Base-by-base conservation (phyloP, 192 early-diverging fungal species). In the Backusella mclennaniae region DNA sequence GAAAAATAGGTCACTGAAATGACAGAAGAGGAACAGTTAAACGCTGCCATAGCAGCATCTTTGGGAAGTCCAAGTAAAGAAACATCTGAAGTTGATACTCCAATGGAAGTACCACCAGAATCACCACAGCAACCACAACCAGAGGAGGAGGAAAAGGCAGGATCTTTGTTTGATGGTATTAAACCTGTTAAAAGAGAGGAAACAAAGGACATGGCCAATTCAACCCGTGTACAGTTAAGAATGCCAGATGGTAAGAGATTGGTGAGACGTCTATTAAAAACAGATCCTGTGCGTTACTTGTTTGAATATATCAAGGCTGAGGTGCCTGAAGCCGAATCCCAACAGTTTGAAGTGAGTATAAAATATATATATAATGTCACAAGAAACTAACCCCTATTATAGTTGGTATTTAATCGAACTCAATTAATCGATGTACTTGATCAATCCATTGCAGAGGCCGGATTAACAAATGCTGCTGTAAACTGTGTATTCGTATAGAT, bases 11-110 rank as follows among this genome's bases (percentile, higher is more conserved):
- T 95, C 0, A 84, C 87, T 9, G 90, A 93, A 42, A 89, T 97
- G 91, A 88, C 91, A 14, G 96, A 97, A 84, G 97, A 96, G 59
- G 96, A 98, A 71, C 94, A 96, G 80, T 76, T 98, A 12, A 88
- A 90, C 17, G 88, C 93, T 19, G 96, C 96, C 14, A 90, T 98
- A 74, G 87, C 86, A 26, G 95, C 93, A 2, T 96, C 95, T 35
- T 83, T 92, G 52, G 56, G 21, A 14, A 63, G 56, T 63, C 56
- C 56, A 8, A 29, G 26, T 29, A 78, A 73, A 7, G 67, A 73
- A 31, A 35, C 79, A 44, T 3, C 44, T 2, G 21, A 26, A 39
- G 19, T 52, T 29, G 31, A 67, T 35, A 36, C 23, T 59, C 19
- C 17, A 17, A 59, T 63, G 26, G 56, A 14, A 29, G 12, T 12